Percentiles rank a stretch among this genome's conserved stretches.
Evolutionary conservation across 169 alveolate species (phyloP).

Genomic region (Plasmodium coatneyi): DNA sequence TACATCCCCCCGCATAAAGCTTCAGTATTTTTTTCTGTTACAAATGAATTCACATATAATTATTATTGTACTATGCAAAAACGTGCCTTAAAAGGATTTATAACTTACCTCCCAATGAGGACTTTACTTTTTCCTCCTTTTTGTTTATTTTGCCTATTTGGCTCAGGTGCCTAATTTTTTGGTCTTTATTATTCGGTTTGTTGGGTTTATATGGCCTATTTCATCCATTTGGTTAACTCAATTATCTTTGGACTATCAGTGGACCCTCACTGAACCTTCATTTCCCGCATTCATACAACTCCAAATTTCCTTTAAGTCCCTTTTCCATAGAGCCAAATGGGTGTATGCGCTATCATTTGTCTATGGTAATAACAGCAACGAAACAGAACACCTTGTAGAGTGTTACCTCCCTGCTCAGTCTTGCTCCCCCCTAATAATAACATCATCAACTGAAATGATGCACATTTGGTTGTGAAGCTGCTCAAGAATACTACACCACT

Average conservation of each 20-base stretch:
- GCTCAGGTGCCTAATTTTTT: background rate
- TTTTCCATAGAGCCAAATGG: background rate
- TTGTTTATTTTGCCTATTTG: background rate
- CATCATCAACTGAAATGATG: background rate
- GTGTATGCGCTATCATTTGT: background rate
- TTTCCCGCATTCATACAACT: background rate
- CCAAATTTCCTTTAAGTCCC: background rate
- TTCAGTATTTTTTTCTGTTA: background rate
- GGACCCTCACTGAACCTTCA: background rate
- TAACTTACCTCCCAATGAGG: background rate
- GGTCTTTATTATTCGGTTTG: background rate
- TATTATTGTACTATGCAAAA: background rate
- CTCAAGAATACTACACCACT: background rate
- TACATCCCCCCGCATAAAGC: background rate
- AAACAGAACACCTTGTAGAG: background rate
- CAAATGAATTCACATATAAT: background rate
- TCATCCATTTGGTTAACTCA: background rate
- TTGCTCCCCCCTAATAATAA: background rate
- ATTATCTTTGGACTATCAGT: background rate
- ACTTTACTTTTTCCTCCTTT: background rate
- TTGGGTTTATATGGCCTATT: too few relatives aligned
- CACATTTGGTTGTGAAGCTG: background rate
- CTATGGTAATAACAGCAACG: background rate
- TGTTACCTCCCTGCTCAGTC: background rate
- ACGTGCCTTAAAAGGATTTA: background rate